Conservation (phyloP, 176 grass and related monocot genomes). For the Eleusine coracana region DNA sequence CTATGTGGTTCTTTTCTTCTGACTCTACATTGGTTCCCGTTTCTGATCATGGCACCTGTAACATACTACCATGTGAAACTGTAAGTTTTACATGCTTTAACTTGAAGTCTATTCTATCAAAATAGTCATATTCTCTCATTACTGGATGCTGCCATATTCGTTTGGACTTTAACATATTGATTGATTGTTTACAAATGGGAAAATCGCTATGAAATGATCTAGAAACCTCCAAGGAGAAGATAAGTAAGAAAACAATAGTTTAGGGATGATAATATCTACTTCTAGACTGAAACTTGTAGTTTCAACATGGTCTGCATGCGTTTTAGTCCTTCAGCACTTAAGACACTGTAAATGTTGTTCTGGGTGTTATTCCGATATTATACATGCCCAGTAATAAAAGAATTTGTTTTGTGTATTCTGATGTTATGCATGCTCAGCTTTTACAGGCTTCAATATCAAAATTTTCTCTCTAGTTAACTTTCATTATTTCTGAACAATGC, state of each 20-base stretch:
- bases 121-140: background rate
- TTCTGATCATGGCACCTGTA: conserved; percentile 77
- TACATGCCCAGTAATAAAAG: background rate
- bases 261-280: background rate
- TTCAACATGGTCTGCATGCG: background rate
- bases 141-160: background rate
- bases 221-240: background rate
- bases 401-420: background rate
- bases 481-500: background rate
- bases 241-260: background rate
- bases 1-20: conserved; percentile 75
- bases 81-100: conserved; percentile 52
- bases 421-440: background rate
- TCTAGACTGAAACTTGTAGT: conserved; percentile 6
- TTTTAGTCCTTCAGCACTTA: background rate
- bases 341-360: background rate
- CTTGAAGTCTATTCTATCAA: conserved; percentile 23
- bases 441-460: background rate
- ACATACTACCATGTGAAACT: conserved; percentile 91
- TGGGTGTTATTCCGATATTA: background rate
- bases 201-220: conserved; percentile 8
- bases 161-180: conserved; percentile 24
- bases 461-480: background rate
- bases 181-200: background rate
- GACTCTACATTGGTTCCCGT: conserved; percentile 82